A percentile compares a stretch with the other conserved stretches of the same genome.
Conservation (phyloP, 306 rosid species). For the Cicer judaicum region DNA sequence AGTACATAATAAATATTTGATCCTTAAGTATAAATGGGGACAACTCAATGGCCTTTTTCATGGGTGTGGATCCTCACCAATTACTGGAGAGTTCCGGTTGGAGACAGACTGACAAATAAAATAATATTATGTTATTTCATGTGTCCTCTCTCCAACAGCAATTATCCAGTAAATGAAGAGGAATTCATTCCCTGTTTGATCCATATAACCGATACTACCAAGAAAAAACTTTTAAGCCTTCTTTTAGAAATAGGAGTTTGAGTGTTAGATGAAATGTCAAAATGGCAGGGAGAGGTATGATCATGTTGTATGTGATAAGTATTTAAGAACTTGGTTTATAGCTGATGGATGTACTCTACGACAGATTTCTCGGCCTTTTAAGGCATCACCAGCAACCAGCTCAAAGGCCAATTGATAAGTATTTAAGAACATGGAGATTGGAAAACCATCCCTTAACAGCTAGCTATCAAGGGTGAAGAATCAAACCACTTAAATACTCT, state of each 20-base stretch:
- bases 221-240: background rate
- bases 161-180: background rate
- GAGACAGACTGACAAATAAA: background rate
- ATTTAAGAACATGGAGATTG: too few relatives aligned
- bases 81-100: background rate
- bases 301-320: background rate
- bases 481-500: too few relatives aligned
- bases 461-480: too few relatives aligned
- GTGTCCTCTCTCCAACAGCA: background rate
- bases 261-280: background rate
- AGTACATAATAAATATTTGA: too few relatives aligned
- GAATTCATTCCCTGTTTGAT: background rate
- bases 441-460: too few relatives aligned
- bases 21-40: background rate
- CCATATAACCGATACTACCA: background rate
- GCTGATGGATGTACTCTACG: too few relatives aligned
- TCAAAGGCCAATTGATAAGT: too few relatives aligned
- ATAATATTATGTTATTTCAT: background rate
- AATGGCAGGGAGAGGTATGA: background rate
- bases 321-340: too few relatives aligned
- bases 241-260: background rate
- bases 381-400: too few relatives aligned
- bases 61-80: background rate
- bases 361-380: too few relatives aligned
- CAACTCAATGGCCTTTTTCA: background rate